Percentiles rank a stretch among this genome's conserved stretches.
Evolutionary conservation across 2,329 filamentous ascomycete genomes (phyloP).

Genomic region (Orbilia javanica): DNA sequence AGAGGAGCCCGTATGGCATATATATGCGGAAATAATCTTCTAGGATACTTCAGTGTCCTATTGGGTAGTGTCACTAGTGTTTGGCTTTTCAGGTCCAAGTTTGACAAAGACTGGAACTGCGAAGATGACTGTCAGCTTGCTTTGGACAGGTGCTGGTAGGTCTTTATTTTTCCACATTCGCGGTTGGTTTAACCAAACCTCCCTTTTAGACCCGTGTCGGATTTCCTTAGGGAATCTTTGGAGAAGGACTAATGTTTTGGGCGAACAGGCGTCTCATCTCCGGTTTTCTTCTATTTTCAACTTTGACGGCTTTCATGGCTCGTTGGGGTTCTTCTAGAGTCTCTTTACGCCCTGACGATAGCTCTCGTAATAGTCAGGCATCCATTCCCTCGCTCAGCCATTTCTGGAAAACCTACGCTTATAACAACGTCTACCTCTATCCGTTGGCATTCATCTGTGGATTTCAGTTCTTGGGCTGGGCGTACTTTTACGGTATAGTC

Average conservation of each 20-base stretch:
- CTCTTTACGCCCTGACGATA: conserved; percentile 3
- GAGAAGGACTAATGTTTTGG: too few species aligned
- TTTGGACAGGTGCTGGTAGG: conserved; percentile 42
- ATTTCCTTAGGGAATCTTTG: too few species aligned
- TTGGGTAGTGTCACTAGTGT: conserved; percentile 6
- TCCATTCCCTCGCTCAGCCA: conserved; percentile 14
- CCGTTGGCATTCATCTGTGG: conserved; percentile 19
- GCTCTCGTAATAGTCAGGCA: conserved; percentile 14
- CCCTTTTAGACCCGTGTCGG: too few species aligned
- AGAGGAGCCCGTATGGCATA: conserved; percentile 34
- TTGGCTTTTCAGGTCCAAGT: conserved; percentile 4
- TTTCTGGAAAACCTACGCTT: conserved; percentile 25
- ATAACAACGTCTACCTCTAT: conserved; percentile 14
- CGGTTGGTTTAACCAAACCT: too few species aligned
- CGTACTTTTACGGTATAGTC: conserved; percentile 28
- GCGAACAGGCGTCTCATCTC: conserved; percentile 35
- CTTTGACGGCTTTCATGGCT: not conserved
- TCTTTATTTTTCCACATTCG: not conserved
- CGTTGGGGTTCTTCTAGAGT: not conserved
- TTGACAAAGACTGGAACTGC: not conserved
- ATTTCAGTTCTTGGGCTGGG: conserved; percentile 22
- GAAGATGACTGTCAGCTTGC: not conserved
- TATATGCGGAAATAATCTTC: not conserved
- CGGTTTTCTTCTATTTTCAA: conserved; percentile 14
- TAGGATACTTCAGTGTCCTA: conserved; percentile 24